Percentiles rank a stretch among this genome's conserved stretches.
These are phyloP conservation scores for Dryas alaskensis DNA, from an alignment of 306 rosid genomes.

Conservation along the genomic window DNA sequence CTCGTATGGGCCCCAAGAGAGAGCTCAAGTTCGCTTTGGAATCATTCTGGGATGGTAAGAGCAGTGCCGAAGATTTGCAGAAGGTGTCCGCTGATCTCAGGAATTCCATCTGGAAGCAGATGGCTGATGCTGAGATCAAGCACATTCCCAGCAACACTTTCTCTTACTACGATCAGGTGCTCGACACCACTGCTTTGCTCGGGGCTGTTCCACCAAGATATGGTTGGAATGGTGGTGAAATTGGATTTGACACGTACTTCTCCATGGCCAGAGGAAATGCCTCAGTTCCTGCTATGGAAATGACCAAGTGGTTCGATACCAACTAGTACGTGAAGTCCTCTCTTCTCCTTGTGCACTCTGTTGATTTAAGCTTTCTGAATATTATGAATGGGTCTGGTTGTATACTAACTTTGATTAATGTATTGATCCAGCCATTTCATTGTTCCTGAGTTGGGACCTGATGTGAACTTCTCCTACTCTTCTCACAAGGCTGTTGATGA, in stretches of 20 bases:
- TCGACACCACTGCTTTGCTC: conserved; percentile 74
- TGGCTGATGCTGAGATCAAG: conserved; percentile 75
- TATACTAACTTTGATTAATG: conserved; percentile 18
- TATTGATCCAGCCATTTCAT: conserved; percentile 75
- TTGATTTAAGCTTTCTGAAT: background rate
- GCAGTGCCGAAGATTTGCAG: conserved; percentile 76
- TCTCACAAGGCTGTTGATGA: conserved; percentile 93
- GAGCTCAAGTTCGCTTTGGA: conserved; percentile 94
- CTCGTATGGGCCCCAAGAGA: conserved; percentile 96
- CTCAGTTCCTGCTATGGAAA: conserved; percentile 92
- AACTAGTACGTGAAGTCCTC: conserved; percentile 65
- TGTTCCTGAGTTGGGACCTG: conserved; percentile 93
- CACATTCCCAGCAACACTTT: conserved; percentile 88
- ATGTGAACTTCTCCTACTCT: conserved; percentile 66
- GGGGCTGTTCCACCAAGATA: conserved; percentile 92
- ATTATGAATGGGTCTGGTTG: background rate
- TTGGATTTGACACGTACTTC: conserved; percentile 74
- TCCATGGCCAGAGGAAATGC: conserved; percentile 98
- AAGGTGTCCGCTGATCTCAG: conserved; percentile 80
- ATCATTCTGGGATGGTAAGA: conserved; percentile 88
- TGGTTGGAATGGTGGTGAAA: conserved; percentile 82
- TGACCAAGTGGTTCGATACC: conserved; percentile 99
- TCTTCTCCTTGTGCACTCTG: background rate
- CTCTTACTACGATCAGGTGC: conserved; percentile 75
- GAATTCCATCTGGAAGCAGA: conserved; percentile 86